A percentile compares a stretch with the other conserved stretches of the same genome.
Conservation (phyloP, 345 rosid species). For the Isatis tinctoria region DNA sequence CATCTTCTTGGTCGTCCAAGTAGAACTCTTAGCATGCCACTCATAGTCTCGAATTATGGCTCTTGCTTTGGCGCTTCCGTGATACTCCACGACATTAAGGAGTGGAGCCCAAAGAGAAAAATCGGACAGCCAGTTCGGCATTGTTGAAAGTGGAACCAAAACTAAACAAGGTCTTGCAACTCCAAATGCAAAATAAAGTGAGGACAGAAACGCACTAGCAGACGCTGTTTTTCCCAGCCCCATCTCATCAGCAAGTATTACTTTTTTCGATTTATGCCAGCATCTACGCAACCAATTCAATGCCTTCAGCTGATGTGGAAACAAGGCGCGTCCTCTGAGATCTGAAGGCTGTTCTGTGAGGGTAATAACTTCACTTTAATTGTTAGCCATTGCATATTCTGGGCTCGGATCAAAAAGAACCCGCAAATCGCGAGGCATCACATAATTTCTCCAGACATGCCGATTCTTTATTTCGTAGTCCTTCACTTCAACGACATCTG, state of each 20-base stretch:
- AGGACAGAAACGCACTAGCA: conserved; percentile 89
- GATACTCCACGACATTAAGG: conserved; percentile 97
- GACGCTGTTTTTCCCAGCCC: conserved; percentile 99
- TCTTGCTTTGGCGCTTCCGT: conserved; percentile 96
- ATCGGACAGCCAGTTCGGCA: conserved; percentile 98
- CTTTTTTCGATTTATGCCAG: conserved; percentile 94
- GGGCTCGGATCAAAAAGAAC: too few species aligned
- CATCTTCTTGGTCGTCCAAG: conserved; percentile 52
- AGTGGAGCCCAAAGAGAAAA: conserved; percentile 93
- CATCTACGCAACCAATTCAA: conserved; percentile 98
- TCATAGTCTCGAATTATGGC: conserved; percentile 86
- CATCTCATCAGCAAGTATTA: conserved; percentile 99
- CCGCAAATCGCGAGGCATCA: too few species aligned
- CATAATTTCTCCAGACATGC: too few species aligned
- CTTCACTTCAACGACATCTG: too few species aligned
- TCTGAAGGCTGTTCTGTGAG: conserved; percentile 90
- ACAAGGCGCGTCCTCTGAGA: conserved; percentile 84
- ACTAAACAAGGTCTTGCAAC: conserved; percentile 90
- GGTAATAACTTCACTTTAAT: conserved; percentile 60
- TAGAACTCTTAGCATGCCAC: conserved; percentile 81
- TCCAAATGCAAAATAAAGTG: conserved; percentile 89
- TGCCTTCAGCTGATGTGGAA: conserved; percentile 99
- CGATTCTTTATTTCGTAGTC: too few species aligned
- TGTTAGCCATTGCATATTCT: too few species aligned
- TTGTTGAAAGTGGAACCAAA: conserved; percentile 96